Evolutionary conservation across 768 basidiomycete species (phyloP), one percentile per base, ranked within the genome.

Genomic region (Suillus subluteus): DNA sequence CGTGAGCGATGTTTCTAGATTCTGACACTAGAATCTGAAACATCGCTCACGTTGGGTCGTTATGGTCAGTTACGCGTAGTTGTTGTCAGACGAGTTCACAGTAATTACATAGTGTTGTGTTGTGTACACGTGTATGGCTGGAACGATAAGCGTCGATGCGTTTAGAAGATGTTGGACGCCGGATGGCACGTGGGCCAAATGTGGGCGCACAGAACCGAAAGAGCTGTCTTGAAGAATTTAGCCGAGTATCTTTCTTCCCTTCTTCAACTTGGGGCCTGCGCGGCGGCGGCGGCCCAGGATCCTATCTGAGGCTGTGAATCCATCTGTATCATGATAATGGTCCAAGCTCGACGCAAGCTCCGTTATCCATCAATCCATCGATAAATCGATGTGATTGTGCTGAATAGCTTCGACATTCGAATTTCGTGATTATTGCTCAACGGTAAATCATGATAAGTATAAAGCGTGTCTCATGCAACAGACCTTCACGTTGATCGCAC

Each of bases 1-100:
- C 26, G 62, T 58, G 21, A 26, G 18, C 38, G 46, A 62, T 40
- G 63, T 62, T 26, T 63, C 55, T 21, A 21, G 18, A 35, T n/a
- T 35, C 18, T 56, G 9, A 32, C 8, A 18, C 16, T 32, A 16
- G 54, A 32, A 32, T 55, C 30, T 55, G 16, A 55, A 55, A 55
- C 30, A 55, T 55, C 4, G 30, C 30, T 55, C 54, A 30, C 16
- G 30, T 55, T 55, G 30, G 7, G 16, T 54, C 30, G 3, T 30
- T 54, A 54, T 54, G 8, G 16, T 54, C 52, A 52, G 26, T 30
- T 50, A 26, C 23, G 26, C 7, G 7, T 52, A 4, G 26, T 30
- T 16, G 26, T 52, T 52, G 26, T 15, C 30, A 52, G 26, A 50
- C 30, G 15, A 30, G 26, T 26, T 50, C 5, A 48, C 48, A 26